Percentiles rank a stretch among this genome's conserved stretches.
phyloP scores from a whole-genome alignment of 1,139 yeast species.

The Meyerozyma elateridarum region DNA sequence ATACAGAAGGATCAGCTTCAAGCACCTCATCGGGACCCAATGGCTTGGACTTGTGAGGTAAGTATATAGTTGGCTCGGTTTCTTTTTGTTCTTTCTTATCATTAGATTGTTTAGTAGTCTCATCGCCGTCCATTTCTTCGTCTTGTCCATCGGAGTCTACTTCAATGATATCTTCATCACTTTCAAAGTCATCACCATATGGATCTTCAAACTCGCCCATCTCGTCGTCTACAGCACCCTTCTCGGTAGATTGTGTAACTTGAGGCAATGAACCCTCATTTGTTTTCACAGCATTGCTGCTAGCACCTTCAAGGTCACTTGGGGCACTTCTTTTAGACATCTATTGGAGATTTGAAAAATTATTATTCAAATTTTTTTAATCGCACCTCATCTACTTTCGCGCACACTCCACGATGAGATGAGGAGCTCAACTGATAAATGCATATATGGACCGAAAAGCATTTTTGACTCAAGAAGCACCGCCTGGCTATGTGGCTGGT shows the following conservation, averaged over 20 bases:
- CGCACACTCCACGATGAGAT: slow-evolving; percentile 3
- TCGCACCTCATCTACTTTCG: slow-evolving; percentile 4
- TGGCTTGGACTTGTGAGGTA: slow-evolving; percentile 86
- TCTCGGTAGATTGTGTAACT: slow-evolving; percentile 13
- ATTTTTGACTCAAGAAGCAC: slow-evolving; percentile 85
- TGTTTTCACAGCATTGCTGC: slow-evolving; percentile 16
- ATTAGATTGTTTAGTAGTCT: slow-evolving; percentile 19
- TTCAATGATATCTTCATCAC: slow-evolving; percentile 86
- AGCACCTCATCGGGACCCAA: slow-evolving; percentile 93
- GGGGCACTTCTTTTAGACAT: slow-evolving; percentile 2
- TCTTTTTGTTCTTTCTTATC: slow-evolving; percentile 25
- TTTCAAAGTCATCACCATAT: slow-evolving; percentile 90
- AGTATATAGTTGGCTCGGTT: slow-evolving; percentile 47
- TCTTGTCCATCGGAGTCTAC: slow-evolving; percentile 66
- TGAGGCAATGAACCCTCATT: slow-evolving; percentile 14
- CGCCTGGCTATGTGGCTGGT: slow-evolving; percentile 89
- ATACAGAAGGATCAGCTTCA: slow-evolving; percentile 94
- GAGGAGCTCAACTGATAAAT: not conserved
- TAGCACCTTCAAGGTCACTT: not conserved
- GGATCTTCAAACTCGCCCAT: slow-evolving; percentile 95
- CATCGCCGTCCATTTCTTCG: slow-evolving; percentile 44
- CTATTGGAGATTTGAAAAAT: not conserved
- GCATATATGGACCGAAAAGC: slow-evolving; percentile 43
- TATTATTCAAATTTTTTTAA: slow-evolving; percentile 1
- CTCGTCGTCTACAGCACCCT: slow-evolving; percentile 40